Percentiles rank a stretch among this genome's conserved stretches.
Evolutionary conservation across 2,329 filamentous ascomycete genomes (phyloP).

Genomic region (Phialophora chinensis): DNA sequence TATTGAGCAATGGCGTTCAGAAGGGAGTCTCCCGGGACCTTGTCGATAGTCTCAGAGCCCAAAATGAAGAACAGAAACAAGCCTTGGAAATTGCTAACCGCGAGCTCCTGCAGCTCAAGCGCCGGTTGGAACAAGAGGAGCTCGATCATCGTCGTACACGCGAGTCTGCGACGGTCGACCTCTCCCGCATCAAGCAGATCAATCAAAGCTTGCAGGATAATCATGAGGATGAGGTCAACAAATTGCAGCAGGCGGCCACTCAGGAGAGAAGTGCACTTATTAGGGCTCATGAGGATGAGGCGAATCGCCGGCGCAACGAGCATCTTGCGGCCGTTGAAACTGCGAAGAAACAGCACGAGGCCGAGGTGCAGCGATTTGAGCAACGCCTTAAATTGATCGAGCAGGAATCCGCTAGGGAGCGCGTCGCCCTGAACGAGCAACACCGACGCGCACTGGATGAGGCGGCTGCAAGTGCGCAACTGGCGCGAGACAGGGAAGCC

Average conservation of each 20-base stretch:
- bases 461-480: conserved; percentile 48
- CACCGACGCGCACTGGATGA: conserved; percentile 39
- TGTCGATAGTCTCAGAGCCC: conserved; percentile 79
- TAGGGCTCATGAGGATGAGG: conserved; percentile 35
- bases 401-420: conserved; percentile 32
- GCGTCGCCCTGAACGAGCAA: conserved; percentile 30
- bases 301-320: conserved; percentile 52
- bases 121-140: conserved; percentile 71
- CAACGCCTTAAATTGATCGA: conserved; percentile 51
- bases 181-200: conserved; percentile 65
- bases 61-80: conserved; percentile 75
- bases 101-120: conserved; percentile 60
- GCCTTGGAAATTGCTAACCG: conserved; percentile 63
- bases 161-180: conserved; percentile 61
- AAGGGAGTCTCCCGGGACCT: conserved; percentile 93
- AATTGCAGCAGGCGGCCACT: conserved; percentile 48
- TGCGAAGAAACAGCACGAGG: conserved; percentile 50
- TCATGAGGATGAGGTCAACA: conserved; percentile 70
- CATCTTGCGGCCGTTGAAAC: conserved; percentile 54
- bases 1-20: conserved; percentile 77
- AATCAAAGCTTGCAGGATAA: conserved; percentile 74
- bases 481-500: conserved; percentile 55
- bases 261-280: conserved; percentile 30
- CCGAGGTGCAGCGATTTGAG: conserved; percentile 56
- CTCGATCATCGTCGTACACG: conserved; percentile 72